Evolutionary conservation across 2,329 filamentous ascomycete genomes (phyloP), one percentile per base, ranked within the genome.

Genomic region (Eutypa lata): DNA sequence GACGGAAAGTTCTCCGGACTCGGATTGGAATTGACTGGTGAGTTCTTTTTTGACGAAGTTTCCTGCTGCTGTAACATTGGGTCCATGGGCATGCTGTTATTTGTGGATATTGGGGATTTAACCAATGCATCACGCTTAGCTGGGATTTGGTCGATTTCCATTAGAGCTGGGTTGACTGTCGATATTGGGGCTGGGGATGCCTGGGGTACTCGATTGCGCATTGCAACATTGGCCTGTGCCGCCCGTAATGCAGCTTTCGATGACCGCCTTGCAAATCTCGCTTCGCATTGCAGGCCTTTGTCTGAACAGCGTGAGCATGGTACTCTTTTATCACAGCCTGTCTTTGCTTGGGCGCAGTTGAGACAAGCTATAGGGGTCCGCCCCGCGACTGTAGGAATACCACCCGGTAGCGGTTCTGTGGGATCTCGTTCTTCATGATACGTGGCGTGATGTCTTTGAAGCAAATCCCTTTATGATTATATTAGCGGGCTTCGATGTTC

Each of bases 391-490:
- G 73, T 73, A 3, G 72, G 71, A 3, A 75, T 65, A n/a, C 72
- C 72, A 14, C 73, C 76, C 1, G 75, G 70, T 10, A 71, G 60
- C 2, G 74, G 69, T 44, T 77, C 75, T 69, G 75, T 73, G 0
- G 74, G 72, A 49, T 78, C 75, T 60, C 72, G 71, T 7, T 70
- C 71, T 62, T 79, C 75, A 66, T 81, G 79, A 55, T 80, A 81
- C 26, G 76, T 79, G 3, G 72, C 70, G 53, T 79, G 71, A 52
- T 81, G 78, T 60, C 78, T 69, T 58, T 78, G 75, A 3, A 81
- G 69, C 7, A 82, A 69, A 51, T 81, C 79, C 57, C 79, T 77
- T 57, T 61, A 40, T 42, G 14, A 5, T n/a, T n/a, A n/a, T 43
- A 26, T 54, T 37, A 53, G 54, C 65, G 24, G 60, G 55, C 50